Evolutionary conservation across 177 flowering plant genomes (phyloP), one percentile per base, ranked within the genome.

Genomic region (Telopea speciosissima): DNA sequence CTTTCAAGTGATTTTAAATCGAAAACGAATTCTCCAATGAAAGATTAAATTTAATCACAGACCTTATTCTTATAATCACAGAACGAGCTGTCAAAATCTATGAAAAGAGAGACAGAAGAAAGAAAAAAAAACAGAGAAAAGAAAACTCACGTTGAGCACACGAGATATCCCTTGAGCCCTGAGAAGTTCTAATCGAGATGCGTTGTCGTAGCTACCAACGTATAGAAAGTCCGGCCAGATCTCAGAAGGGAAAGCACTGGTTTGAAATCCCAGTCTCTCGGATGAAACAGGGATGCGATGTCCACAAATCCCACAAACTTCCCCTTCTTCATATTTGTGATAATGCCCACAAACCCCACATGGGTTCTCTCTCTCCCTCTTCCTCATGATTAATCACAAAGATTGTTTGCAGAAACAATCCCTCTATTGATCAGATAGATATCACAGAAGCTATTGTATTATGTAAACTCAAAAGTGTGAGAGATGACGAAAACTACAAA

Each of bases 351-450:
- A 94, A 65, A 94, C 83, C 69, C 83, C 91, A 69, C 98, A 94
- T 1, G 98, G 98, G 81, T 94, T 90, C 70, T 94, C 98, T 64
- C 98, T 83, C 82, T 92, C 98, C 77, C 98, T 84, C 84, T 94
- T 94, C 89, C 97, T 86, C 97, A 91, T 93, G 24, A n/a, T 65
- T 25, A 24, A 23, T 8, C 5, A 44, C 28, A 3, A 19, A 22
- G 31, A 40, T 44, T 7, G 3, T 5, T 14, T 3, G 19, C 26
- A 14, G 21, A 45, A 14, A 33, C 40, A 7, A 5, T 7, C 40
- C 8, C 8, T 33, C 5, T 33, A 33, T 33, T 33, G 6, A 33
- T 33, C 40, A n/a, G n/a, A n/a, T n/a, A n/a, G 40, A 33, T 33
- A 5, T 3, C 40, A 0, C 40, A 33, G 40, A 33, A 33, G 40